Conservation (phyloP, 2,329 filamentous ascomycete species). For the Talaromyces amestolkiae region DNA sequence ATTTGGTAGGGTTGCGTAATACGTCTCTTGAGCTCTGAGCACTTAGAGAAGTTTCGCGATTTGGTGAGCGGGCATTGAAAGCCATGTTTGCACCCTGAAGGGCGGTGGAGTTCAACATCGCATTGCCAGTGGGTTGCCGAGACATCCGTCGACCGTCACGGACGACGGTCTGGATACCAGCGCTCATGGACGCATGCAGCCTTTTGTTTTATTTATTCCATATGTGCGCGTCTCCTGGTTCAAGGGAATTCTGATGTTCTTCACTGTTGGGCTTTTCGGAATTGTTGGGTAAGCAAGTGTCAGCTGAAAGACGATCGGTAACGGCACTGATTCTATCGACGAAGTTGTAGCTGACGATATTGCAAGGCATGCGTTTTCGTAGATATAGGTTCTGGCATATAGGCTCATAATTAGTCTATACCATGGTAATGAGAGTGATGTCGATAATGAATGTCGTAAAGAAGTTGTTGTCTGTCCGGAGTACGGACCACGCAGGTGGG, state of each 20-base stretch:
- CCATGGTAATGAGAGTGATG: background rate
- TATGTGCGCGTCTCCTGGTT: background rate
- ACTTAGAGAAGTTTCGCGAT: slow-evolving; percentile 20
- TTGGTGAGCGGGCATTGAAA: slow-evolving; percentile 30
- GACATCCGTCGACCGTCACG: slow-evolving; percentile 30
- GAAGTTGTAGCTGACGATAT: background rate
- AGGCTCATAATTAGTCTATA: background rate
- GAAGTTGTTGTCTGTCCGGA: background rate
- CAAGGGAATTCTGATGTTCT: background rate
- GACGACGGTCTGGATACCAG: slow-evolving; percentile 26
- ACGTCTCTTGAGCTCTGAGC: slow-evolving; percentile 23
- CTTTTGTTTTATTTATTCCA: background rate
- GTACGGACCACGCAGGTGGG: background rate
- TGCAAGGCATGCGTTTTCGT: background rate
- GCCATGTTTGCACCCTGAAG: slow-evolving; percentile 39
- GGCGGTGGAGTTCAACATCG: slow-evolving; percentile 25
- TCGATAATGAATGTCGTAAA: background rate
- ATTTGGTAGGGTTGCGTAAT: slow-evolving; percentile 23
- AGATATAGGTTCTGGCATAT: too few species aligned
- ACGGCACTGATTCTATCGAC: background rate
- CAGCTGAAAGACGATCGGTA: slow-evolving; percentile 1
- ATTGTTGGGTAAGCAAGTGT: background rate
- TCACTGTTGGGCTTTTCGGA: background rate
- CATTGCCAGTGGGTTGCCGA: slow-evolving; percentile 25
- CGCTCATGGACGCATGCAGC: slow-evolving; percentile 30